phyloP scores from a whole-genome alignment of 225 moss, liverwort and hornwort genomes.

The Antitrichia curtipendula region DNA sequence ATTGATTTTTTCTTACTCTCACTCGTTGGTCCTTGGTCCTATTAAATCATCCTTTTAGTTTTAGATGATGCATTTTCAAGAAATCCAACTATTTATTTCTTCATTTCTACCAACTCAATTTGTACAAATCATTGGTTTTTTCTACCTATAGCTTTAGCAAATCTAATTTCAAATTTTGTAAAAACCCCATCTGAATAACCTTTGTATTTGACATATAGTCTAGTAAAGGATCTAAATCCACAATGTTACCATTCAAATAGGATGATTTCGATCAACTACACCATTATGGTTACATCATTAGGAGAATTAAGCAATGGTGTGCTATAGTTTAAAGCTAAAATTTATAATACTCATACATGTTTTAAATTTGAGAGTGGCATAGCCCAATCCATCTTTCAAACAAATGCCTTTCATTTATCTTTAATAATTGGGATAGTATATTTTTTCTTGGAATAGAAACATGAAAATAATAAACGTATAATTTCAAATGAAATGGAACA shows the following conservation, averaged over 20 bases:
- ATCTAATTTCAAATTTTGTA: neutral
- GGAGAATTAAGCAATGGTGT: neutral
- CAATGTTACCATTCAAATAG: neutral
- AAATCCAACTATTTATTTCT: too few species aligned
- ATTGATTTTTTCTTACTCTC: too few species aligned
- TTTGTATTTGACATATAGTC: neutral
- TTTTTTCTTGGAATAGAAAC: neutral
- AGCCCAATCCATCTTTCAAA: accelerated
- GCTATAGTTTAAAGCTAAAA: neutral
- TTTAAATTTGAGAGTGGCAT: neutral
- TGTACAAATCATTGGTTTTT: neutral
- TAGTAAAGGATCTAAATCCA: neutral
- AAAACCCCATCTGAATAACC: accelerated
- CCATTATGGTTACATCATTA: neutral
- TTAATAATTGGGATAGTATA: neutral
- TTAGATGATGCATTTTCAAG: too few species aligned
- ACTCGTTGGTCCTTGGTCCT: too few species aligned
- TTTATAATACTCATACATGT: neutral
- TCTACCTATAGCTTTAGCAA: neutral
- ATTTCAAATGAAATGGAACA: neutral
- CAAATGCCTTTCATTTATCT: neutral
- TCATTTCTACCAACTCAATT: neutral
- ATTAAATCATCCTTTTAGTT: too few species aligned
- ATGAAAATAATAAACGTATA: neutral
- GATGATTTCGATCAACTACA: neutral